Base-by-base conservation (phyloP, 495 filamentous ascomycete genomes). In the Rostrohypoxylon terebratum region DNA sequence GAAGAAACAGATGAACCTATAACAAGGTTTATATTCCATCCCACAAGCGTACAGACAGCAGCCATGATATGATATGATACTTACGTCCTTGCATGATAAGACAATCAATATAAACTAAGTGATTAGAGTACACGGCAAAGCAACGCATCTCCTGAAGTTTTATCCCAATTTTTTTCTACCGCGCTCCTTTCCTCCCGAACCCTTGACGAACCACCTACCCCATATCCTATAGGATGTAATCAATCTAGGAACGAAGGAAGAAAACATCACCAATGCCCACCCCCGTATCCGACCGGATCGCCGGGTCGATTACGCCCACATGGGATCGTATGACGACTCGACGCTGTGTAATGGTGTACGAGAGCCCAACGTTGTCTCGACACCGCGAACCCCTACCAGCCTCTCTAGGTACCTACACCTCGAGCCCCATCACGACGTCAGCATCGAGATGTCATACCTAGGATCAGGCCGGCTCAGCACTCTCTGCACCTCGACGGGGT, bases 401-500 rank as follows among this genome's bases (percentile, higher is more conserved):
- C 42, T n/a, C n/a, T n/a, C n/a, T 33, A 18, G 62, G 4, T 33
- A 25, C n/a, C n/a, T n/a, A n/a, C 13, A 23, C 40, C 25, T 60
- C 31, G n/a, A 10, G 23, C 8, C 0, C 21, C 4, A 48, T 80
- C 59, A 81, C 33, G 69, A 74, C 42, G 79, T 79, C 14, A 85
- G 77, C 65, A 86, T 84, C 40, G 78, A 79, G 14, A 85, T 76
- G 1, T 80, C 83, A 63, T 81, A 84, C 48, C 83, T 75, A 33
- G 83, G 82, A 63, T 86, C 83, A 14, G 81, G 83, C 50, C 81
- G 79, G 44, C 75, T 77, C 21, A 83, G 70, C 33, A 82, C 75
- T 16, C 76, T 59, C 40, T 81, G 78, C 51, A 86, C 80, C 76
- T 83, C 83, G 31, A 31, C 63, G 31, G 71, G 44, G 68, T 79